These are phyloP conservation scores for Aspergillus pseudoglaucus DNA, from an alignment of 2,329 filamentous ascomycete genomes.

Conservation along the genomic window DNA sequence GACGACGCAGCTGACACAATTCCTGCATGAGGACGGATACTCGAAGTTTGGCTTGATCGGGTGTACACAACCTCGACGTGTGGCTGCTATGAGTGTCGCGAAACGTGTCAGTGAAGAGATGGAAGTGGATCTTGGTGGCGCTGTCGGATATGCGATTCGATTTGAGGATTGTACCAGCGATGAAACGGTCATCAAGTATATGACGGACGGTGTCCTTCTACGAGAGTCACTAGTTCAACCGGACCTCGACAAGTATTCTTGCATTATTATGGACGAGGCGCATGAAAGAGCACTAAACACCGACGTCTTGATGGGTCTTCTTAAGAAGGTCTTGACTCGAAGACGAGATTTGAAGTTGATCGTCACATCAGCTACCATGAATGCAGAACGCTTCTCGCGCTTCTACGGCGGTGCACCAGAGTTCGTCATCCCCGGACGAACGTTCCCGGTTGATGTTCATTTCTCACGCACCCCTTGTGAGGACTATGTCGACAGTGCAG, in stretches of 20 bases:
- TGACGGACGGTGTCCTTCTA: constrained; percentile 94
- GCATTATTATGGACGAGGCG: constrained; percentile 99
- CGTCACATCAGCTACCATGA: constrained; percentile 98
- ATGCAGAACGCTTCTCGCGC: constrained; percentile 87
- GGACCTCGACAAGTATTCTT: constrained; percentile 92
- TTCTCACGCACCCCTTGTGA: constrained; percentile 92
- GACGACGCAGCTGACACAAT: constrained; percentile 95
- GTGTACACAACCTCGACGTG: constrained; percentile 91
- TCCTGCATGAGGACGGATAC: constrained; percentile 92
- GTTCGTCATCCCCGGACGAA: constrained; percentile 91
- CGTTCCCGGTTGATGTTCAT: constrained; percentile 94
- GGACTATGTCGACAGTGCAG: constrained; percentile 94
- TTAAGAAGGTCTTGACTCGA: constrained; percentile 91
- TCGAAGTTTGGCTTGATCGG: constrained; percentile 82
- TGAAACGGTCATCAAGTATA: constrained; percentile 95
- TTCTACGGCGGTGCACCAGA: constrained; percentile 96
- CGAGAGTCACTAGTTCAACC: constrained; percentile 88
- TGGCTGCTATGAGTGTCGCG: constrained; percentile 97
- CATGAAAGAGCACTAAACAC: constrained; percentile 96
- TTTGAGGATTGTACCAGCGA: constrained; percentile 98
- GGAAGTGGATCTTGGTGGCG: constrained; percentile 80
- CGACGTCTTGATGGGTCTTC: constrained; percentile 91
- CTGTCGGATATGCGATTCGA: constrained; percentile 93
- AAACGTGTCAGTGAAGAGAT: constrained; percentile 98
- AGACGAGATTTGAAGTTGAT: constrained; percentile 91